Evolutionary conservation across 2,329 filamentous ascomycete genomes (phyloP).

Genomic region (Fusarium chaquense): DNA sequence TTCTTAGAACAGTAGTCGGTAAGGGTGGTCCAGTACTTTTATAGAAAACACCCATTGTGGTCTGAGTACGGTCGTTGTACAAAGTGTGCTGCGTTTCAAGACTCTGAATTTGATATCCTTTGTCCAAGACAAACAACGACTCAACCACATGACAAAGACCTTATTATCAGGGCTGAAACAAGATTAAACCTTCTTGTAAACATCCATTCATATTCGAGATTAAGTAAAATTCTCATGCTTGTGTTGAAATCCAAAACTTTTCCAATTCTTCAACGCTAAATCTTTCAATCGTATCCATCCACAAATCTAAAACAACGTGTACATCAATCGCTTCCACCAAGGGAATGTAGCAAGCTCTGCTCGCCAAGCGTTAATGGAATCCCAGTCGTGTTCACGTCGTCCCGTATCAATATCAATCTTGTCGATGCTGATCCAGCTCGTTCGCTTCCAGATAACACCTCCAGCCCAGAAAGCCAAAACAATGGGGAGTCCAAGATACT

Average conservation of each 20-base stretch:
- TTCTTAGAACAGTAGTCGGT: too few relatives aligned
- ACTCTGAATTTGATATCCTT: too few relatives aligned
- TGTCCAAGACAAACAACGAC: too few relatives aligned
- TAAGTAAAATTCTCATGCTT: background rate
- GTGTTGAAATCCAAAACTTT: background rate
- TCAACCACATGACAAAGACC: too few relatives aligned
- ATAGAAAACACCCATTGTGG: too few relatives aligned
- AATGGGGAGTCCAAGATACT: conserved; percentile 65
- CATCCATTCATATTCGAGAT: background rate
- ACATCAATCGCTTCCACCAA: conserved; percentile 56
- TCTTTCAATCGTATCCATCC: background rate
- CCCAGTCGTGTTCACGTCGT: conserved; percentile 73
- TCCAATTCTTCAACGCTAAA: conserved; percentile 9
- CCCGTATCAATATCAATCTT: conserved; percentile 77
- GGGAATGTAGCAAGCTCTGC: conserved; percentile 63
- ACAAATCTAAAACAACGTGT: conserved; percentile 24
- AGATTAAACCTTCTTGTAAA: background rate
- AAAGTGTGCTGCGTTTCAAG: too few relatives aligned
- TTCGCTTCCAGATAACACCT: conserved; percentile 74
- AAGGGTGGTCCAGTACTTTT: too few relatives aligned
- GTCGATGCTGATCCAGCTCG: conserved; percentile 66
- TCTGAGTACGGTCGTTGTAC: too few relatives aligned
- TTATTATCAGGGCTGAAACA: background rate
- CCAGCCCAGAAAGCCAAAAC: conserved; percentile 65
- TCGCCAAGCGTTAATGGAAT: conserved; percentile 65